Evolutionary conservation across 805 yeast genomes (phyloP).

Genomic region (Candida schatavii): DNA sequence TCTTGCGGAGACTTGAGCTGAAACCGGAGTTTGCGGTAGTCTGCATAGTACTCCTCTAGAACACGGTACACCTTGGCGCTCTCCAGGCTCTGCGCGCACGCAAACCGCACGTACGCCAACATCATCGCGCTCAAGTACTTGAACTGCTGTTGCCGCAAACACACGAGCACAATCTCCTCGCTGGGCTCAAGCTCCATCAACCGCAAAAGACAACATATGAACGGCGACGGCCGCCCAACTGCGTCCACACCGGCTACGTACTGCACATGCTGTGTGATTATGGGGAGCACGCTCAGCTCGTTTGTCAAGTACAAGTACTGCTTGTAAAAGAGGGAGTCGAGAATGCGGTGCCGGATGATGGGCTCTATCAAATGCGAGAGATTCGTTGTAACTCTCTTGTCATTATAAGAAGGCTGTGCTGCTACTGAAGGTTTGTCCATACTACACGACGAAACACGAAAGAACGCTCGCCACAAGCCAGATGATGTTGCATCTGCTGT

Average conservation of each 20-base stretch:
- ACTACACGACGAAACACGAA: too few relatives aligned
- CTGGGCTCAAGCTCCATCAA: slow-evolving; percentile 74
- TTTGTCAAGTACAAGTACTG: slow-evolving; percentile 39
- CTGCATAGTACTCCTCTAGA: slow-evolving; percentile 57
- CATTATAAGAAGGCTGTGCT: slow-evolving; percentile 23
- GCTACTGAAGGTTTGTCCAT: not conserved
- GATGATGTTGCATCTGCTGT: too few relatives aligned
- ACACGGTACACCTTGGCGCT: slow-evolving; percentile 41
- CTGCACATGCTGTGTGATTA: slow-evolving; percentile 31
- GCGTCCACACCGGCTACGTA: slow-evolving; percentile 60
- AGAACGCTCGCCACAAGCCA: too few relatives aligned
- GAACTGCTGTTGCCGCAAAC: slow-evolving; percentile 58
- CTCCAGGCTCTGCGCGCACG: slow-evolving; percentile 17
- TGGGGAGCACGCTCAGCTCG: slow-evolving; percentile 37
- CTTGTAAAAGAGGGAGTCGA: slow-evolving; percentile 42
- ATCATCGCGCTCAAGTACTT: slow-evolving; percentile 73
- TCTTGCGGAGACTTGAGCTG: slow-evolving; percentile 28
- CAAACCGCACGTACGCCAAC: slow-evolving; percentile 56
- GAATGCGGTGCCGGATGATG: slow-evolving; percentile 39
- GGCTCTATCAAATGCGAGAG: slow-evolving; percentile 40
- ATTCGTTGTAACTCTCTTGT: slow-evolving; percentile 25
- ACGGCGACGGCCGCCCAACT: slow-evolving; percentile 62
- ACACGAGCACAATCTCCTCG: slow-evolving; percentile 50
- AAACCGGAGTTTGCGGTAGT: slow-evolving; percentile 64
- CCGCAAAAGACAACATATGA: slow-evolving; percentile 73